Evolutionary conservation across 192 early-diverging fungal species (phyloP).

Genomic region (Podila epicladia): DNA sequence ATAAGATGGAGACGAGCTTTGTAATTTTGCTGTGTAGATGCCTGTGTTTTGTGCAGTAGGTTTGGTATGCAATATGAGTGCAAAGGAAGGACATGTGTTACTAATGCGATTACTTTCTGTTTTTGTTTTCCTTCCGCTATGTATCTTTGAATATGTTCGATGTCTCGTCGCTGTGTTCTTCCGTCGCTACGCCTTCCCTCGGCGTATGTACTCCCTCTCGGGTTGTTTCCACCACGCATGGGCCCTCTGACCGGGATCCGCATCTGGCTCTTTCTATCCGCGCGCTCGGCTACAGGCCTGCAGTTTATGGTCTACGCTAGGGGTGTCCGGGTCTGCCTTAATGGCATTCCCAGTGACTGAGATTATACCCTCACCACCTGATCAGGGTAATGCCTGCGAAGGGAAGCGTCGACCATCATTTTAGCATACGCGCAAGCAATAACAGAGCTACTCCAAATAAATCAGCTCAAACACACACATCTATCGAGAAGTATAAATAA

Average conservation of each 20-base stretch:
- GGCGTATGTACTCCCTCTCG: too few species aligned
- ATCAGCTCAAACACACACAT: too few species aligned
- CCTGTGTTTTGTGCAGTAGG: not conserved
- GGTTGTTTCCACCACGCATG: not conserved
- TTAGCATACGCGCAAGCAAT: not conserved
- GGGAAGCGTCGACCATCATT: conserved; percentile 50
- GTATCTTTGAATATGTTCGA: too few species aligned
- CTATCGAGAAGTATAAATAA: too few species aligned
- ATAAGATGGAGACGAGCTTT: not conserved
- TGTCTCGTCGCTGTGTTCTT: too few species aligned
- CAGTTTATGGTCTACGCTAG: conserved; percentile 45
- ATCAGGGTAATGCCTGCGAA: conserved; percentile 63
- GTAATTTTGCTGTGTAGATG: too few species aligned
- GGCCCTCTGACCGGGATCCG: not conserved
- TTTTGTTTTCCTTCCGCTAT: too few species aligned
- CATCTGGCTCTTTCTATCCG: not conserved
- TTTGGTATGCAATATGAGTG: not conserved
- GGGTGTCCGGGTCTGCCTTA: conserved; percentile 36
- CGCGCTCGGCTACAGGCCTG: not conserved
- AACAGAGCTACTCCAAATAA: too few species aligned
- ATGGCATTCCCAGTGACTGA: conserved; percentile 42
- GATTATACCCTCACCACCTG: conserved; percentile 59
- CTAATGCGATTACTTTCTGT: too few species aligned
- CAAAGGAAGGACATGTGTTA: not conserved
- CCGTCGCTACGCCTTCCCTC: too few species aligned